Evolutionary conservation across 768 basidiomycete genomes (phyloP), one percentile per base, ranked within the genome.

Genomic region (Auricularia sp.): DNA sequence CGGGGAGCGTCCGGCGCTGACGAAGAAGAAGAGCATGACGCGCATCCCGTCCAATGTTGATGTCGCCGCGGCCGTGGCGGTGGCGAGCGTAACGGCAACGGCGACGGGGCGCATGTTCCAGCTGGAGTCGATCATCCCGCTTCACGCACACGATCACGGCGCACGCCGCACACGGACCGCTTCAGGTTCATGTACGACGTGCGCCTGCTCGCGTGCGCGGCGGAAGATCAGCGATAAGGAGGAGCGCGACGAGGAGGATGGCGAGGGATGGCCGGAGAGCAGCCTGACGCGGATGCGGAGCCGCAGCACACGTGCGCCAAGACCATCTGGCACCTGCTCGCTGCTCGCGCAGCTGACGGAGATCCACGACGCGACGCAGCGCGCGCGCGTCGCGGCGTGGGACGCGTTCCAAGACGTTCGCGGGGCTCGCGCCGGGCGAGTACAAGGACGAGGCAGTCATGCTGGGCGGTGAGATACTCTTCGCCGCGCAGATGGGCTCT

Each of bases 131-230:
- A 93, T 94, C 66, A 89, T 93, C 53, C 90, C 53, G 62, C 23
- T 54, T 66, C 12, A 39, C 29, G 18, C 54, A 44, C 29, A 2
- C 42, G 11, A 16, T 51, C 16, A 3, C 23, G 36, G 43, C 36
- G 4, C 56, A 60, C 1, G 63, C 69, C 7, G 69, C 68, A 1
- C 8, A 92, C 91, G 21, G 93, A 95, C 66, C 85, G 91, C 4
- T 95, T 87, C 70, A 93, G 93, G 0, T 95, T 95, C 77, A 87
- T 94, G 74, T 94, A 94, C 65, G 91, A 95, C 69, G 80, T 90
- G 34, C 78, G 92, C 33, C 76, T 96, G 14, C 80, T 95, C 34
- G 73, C 88, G 8, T n/a, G n/a, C 80, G 89, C 35, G 88, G 18
- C 83, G 80, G 65, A 91, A 87, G 78, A 90, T 93, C 65, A 88